Evolutionary conservation across 2,329 filamentous ascomycete genomes (phyloP).

Genomic region (Ustilaginoidea virens): DNA sequence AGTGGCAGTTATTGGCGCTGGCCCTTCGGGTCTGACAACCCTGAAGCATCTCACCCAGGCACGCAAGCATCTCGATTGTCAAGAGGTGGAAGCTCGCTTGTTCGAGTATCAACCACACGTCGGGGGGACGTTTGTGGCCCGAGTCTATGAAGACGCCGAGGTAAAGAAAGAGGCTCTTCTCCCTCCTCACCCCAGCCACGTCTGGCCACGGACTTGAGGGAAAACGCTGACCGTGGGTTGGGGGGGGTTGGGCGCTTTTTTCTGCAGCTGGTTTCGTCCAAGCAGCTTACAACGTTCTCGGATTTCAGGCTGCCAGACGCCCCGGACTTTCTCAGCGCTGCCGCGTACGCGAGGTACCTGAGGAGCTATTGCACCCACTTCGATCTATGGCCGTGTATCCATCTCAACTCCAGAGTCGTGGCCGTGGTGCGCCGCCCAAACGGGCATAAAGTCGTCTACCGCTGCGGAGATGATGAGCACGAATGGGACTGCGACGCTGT

Average conservation of each 20-base stretch:
- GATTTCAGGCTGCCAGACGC: conserved; percentile 23
- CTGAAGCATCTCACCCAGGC: conserved; percentile 19
- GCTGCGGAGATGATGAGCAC: neutral
- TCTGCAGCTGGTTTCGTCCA: conserved; percentile 30
- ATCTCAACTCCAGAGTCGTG: conserved; percentile 15
- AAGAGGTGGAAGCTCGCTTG: conserved; percentile 21
- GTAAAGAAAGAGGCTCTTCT: conserved; percentile 12
- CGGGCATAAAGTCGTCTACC: conserved; percentile 4
- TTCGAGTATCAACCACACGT: conserved; percentile 25
- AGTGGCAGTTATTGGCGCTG: conserved; percentile 22
- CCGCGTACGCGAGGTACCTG: conserved; percentile 23
- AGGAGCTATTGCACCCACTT: conserved; percentile 23
- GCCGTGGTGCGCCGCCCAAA: conserved; percentile 7
- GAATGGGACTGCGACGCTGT: conserved; percentile 25
- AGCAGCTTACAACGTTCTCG: conserved; percentile 31
- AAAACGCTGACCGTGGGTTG: too few species aligned
- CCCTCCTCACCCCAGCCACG: neutral
- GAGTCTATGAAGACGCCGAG: conserved; percentile 27
- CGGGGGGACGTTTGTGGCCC: conserved; percentile 26
- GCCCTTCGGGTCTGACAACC: conserved; percentile 21
- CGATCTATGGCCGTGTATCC: conserved; percentile 20
- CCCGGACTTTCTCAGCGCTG: conserved; percentile 24
- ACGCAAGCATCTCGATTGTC: conserved; percentile 14
- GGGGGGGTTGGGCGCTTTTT: too few species aligned
- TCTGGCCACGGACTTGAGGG: too few species aligned